These are phyloP conservation scores for Sisymbrium altissimum DNA, from an alignment of 345 rosid genomes.

Conservation along the genomic window DNA sequence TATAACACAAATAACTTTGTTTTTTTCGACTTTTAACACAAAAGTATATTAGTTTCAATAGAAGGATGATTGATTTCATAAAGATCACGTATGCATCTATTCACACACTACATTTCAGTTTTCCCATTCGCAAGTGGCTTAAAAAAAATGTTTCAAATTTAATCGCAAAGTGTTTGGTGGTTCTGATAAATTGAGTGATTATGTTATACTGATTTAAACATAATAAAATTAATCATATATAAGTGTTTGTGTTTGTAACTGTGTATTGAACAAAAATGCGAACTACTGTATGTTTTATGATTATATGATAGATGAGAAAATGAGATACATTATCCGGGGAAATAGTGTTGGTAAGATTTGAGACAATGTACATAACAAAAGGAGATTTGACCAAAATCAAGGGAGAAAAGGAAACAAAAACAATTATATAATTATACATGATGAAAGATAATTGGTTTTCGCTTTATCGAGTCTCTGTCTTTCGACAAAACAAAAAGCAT, in stretches of 20 bases:
- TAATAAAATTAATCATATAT: too few species aligned
- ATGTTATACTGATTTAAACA: too few species aligned
- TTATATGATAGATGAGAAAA: too few species aligned
- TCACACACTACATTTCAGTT: conserved; percentile 7
- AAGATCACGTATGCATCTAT: conserved; percentile 22
- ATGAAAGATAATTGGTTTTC: neutral
- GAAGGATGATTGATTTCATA: neutral
- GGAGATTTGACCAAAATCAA: conserved; percentile 21
- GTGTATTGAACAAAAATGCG: too few species aligned
- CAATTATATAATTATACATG: neutral
- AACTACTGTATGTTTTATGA: too few species aligned
- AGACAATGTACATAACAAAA: conserved; percentile 20
- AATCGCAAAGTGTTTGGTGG: neutral
- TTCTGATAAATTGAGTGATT: neutral
- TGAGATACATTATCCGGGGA: neutral
- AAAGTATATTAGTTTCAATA: neutral
- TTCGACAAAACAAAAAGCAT: conserved; percentile 25
- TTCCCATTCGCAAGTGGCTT: conserved; percentile 20
- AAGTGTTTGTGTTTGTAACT: too few species aligned
- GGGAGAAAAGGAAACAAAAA: neutral
- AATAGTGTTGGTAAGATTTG: conserved; percentile 13
- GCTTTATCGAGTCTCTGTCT: conserved; percentile 18
- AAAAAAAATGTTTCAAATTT: neutral
- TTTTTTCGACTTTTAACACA: neutral
- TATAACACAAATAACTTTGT: neutral